Conservation (phyloP, 768 basidiomycete genomes). For the Hydnomerulius pinastri region DNA sequence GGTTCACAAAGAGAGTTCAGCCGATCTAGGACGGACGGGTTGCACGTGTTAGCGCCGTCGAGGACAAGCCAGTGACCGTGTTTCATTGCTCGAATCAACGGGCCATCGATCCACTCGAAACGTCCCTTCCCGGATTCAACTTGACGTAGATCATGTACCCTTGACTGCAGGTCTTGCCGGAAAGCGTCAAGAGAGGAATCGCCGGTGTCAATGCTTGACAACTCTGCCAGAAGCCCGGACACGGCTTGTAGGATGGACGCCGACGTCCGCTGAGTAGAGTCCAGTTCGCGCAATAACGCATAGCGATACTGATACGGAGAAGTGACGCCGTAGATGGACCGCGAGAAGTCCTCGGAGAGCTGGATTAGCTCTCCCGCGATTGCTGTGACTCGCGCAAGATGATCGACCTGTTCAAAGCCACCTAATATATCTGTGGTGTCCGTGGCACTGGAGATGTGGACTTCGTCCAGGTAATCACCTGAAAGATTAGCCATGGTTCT, state of each 20-base stretch:
- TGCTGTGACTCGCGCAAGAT: slow-evolving; percentile 37
- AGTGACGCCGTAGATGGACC: slow-evolving; percentile 31
- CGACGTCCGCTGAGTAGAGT: slow-evolving; percentile 14
- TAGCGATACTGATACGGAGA: slow-evolving; percentile 15
- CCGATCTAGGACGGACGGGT: slow-evolving; percentile 91
- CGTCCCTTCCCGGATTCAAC: slow-evolving; percentile 43
- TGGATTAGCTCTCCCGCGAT: slow-evolving; percentile 43
- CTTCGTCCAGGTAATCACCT: slow-evolving; percentile 69
- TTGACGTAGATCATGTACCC: slow-evolving; percentile 23
- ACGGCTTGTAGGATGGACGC: slow-evolving; percentile 26
- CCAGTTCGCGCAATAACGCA: slow-evolving; percentile 17
- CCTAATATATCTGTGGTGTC: slow-evolving; percentile 95
- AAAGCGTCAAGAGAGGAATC: slow-evolving; percentile 12
- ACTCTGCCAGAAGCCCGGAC: slow-evolving; percentile 29
- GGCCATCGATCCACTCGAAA: slow-evolving; percentile 97
- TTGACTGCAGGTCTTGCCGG: slow-evolving; percentile 17
- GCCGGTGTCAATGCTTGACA: slow-evolving; percentile 17
- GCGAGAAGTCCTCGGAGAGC: slow-evolving; percentile 40
- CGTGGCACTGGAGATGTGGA: slow-evolving; percentile 81
- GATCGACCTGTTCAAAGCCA: slow-evolving; percentile 90
- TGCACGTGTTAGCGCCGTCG: slow-evolving; percentile 93
- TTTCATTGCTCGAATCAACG: slow-evolving; percentile 83
- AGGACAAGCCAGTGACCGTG: slow-evolving; percentile 87
- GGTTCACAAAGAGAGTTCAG: slow-evolving; percentile 95
- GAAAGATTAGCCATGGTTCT: slow-evolving; percentile 67